Percentiles rank a stretch among this genome's conserved stretches.
phyloP scores from a whole-genome alignment of 1,284 basidiomycete genomes.

The Ganoderma lingzhi region DNA sequence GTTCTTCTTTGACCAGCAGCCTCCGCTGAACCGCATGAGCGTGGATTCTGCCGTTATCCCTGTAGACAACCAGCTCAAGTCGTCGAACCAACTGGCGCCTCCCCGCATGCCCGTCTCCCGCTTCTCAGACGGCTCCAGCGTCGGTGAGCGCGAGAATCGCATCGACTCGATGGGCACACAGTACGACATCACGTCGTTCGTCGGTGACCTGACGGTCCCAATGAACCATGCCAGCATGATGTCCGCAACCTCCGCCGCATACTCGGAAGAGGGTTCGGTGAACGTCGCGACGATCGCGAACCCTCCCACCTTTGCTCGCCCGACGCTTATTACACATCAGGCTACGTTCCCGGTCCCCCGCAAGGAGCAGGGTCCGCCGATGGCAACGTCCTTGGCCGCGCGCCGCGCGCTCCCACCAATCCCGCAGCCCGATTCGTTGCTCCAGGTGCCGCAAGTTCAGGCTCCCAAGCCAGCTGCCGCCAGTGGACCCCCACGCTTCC shows the following conservation, averaged over 20 bases:
- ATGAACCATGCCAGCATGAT: constrained; percentile 30
- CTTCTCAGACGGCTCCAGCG: constrained; percentile 42
- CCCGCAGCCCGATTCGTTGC: constrained; percentile 16
- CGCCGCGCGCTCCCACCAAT: constrained; percentile 12
- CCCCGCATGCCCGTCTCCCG: constrained; percentile 33
- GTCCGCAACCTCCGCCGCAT: constrained; percentile 22
- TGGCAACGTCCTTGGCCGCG: constrained; percentile 4
- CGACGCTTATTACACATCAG: constrained; percentile 24
- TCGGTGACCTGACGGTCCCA: constrained; percentile 48
- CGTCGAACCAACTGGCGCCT: constrained; percentile 12
- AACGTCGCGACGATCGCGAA: constrained; percentile 26
- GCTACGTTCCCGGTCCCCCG: background rate
- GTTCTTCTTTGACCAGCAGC: constrained; percentile 72
- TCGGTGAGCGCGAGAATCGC: constrained; percentile 30
- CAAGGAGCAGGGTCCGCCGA: background rate
- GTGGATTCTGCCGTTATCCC: constrained; percentile 29
- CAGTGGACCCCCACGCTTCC: constrained; percentile 27
- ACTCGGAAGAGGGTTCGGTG: constrained; percentile 29
- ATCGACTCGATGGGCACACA: constrained; percentile 60
- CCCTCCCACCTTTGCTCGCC: constrained; percentile 24
- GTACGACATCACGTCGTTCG: constrained; percentile 81
- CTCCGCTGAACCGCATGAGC: constrained; percentile 51
- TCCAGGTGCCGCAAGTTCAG: constrained; percentile 8
- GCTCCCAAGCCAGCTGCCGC: background rate
- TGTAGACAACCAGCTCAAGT: background rate